Evolutionary conservation across 257 asterid genomes (phyloP), one percentile per base, ranked within the genome.

Genomic region (Nemophila menziesii): DNA sequence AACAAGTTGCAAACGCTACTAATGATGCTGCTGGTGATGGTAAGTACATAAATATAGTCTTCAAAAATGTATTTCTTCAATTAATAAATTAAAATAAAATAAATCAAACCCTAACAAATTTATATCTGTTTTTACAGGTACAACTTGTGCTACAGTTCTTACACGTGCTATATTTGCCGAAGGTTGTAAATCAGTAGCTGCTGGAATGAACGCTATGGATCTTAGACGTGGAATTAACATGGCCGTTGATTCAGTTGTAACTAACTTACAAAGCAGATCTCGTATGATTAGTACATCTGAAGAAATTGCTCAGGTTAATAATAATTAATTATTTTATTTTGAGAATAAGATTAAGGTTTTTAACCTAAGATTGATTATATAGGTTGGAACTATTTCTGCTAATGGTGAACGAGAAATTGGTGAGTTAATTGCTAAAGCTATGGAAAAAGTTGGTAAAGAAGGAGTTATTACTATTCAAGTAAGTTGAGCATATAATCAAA

Each of bases 121-220:
- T 41, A 11, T 33, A 34, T 20, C 14, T 20, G 36, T 40, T 52
- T 46, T n/a, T 48, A 6, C 70, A 73, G 75, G 82, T 53, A 73
- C 80, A n/a, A 68, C 80, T 18, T 75, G 82, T 60, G 78, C 79
- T 16, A 71, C 74, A 16, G 39, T 75, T 51, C 83, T 75, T 33
- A 66, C 79, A 18, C 67, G 68, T 13, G 79, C 79, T 33, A 68
- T 68, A 56, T 62, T 62, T 48, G 20, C 60, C 36, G 86, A 77
- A 55, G 86, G 86, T 4, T 77, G 77, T 69, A 77, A 77, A 62
- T 73, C 79, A 10, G 79, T 77, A 12, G 82, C 79, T 15, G 86
- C 86, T 61, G 86, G 86, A 22, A 67, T 73, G 86, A 77, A 70
- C 44, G 71, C 86, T 16, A 73, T 70, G 86, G 86, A 73, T 50